Evolutionary conservation across 75 land plant species (phyloP), one percentile per base, ranked within the genome.

Genomic region (Cupressus sempervirens): DNA sequence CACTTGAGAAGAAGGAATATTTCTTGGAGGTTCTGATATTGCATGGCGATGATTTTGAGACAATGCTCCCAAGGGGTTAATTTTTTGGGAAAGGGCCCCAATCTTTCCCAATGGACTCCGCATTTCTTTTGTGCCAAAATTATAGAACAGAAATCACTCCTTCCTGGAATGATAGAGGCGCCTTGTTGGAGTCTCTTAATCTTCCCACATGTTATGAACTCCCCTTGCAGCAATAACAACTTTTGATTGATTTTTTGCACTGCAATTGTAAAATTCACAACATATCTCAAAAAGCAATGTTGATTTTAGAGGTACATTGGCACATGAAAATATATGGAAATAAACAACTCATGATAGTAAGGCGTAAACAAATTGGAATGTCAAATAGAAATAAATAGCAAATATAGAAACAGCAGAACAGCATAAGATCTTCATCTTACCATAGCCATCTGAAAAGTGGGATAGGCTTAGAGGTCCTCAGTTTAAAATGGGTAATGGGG

Each of bases 31-130:
- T 16, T 65, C 87, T 65, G 85, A 41, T 40, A 86, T 9, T 34
- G 88, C 90, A 46, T 87, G 85, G 67, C 90, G 86, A 82, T 91
- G 88, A 79, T 91, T 87, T 23, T 89, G 89, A 74, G 89, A 53
- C 13, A 85, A 68, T 20, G 88, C 72, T 85, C 84, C 90, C 85
- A 91, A 83, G 38, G 94, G 89, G 43, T 62, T 90, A 43, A 85
- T 83, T 80, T 89, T 90, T 82, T 87, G 90, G 41, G 90, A 84
- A 80, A 92, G 88, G 87, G 82, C 81, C 58, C 83, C 91, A 87
- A 88, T 80, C 84, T 86, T 91, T 88, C 89, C 88, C 90, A 89
- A 85, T 80, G 84, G 84, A 30, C 75, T 85, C 84, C 88, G 86
- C 86, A 84, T 84, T 40, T 73, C 79, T 65, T 23, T 43, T 7